These are phyloP conservation scores for Cladophialophora yegresii DNA, from an alignment of 2,329 filamentous ascomycete species.

Conservation along the genomic window DNA sequence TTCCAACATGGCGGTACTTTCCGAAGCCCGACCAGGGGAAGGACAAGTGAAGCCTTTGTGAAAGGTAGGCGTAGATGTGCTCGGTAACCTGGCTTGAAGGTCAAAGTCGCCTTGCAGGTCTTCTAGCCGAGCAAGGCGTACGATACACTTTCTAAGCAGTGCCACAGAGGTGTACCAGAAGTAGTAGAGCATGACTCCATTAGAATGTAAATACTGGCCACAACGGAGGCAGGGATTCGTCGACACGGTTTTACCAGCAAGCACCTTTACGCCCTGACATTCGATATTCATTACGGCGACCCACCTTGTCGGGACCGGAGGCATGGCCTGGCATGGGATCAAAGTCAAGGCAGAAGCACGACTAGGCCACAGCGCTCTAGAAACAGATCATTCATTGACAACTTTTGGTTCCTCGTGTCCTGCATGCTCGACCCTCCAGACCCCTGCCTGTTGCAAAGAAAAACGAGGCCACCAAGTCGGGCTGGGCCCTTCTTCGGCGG, in stretches of 20 bases:
- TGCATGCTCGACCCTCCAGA: not conserved
- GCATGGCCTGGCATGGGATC: not conserved
- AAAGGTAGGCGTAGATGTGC: not conserved
- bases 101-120: not conserved
- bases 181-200: not conserved
- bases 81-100: not conserved
- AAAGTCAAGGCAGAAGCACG: not conserved
- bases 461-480: not conserved
- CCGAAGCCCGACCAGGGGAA: not conserved
- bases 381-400: not conserved
- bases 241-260: no score
- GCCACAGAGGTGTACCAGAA: not conserved
- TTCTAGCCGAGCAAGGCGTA: not conserved
- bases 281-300: no score
- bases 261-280: no score
- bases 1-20: not conserved
- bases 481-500: not conserved
- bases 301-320: not conserved
- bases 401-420: not conserved
- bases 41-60: not conserved
- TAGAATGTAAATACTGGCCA: not conserved
- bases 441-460: not conserved
- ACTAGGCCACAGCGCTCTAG: not conserved
- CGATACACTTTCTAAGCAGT: not conserved
- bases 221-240: not conserved